Conservation (phyloP, 2,329 filamentous ascomycete species). For the Saccharata proteae region DNA sequence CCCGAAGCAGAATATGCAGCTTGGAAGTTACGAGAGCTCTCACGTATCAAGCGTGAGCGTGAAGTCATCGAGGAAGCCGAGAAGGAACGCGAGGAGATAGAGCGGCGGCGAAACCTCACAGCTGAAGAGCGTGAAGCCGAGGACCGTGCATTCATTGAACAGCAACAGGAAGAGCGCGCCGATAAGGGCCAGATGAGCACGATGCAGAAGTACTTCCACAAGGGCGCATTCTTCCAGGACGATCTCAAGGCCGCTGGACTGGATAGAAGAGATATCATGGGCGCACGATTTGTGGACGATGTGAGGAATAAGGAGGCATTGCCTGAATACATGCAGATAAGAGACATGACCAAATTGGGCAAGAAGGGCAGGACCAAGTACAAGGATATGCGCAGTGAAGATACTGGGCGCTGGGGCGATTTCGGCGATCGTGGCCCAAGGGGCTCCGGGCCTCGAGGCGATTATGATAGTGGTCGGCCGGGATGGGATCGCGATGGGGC, state of each 20-base stretch:
- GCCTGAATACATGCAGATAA: slow-evolving; percentile 82
- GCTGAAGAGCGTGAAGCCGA: slow-evolving; percentile 77
- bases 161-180: slow-evolving; percentile 66
- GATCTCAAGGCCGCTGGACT: slow-evolving; percentile 65
- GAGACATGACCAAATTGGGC: slow-evolving; percentile 88
- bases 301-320: slow-evolving; percentile 69
- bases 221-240: slow-evolving; percentile 88
- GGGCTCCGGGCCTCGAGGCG: slow-evolving; percentile 24
- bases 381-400: slow-evolving; percentile 74
- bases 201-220: slow-evolving; percentile 96
- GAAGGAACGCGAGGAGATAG: slow-evolving; percentile 75
- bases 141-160: slow-evolving; percentile 64
- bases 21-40: slow-evolving; percentile 87
- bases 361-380: slow-evolving; percentile 88
- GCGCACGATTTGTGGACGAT: slow-evolving; percentile 70
- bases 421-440: slow-evolving; percentile 38
- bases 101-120: slow-evolving; percentile 75
- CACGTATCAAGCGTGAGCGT: slow-evolving; percentile 75
- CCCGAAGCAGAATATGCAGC: slow-evolving; percentile 80
- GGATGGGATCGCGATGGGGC: slow-evolving; percentile 39
- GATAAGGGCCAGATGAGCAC: slow-evolving; percentile 68
- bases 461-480: slow-evolving; percentile 50
- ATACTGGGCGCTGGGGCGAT: slow-evolving; percentile 78
- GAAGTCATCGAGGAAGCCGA: slow-evolving; percentile 75
- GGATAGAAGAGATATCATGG: slow-evolving; percentile 74